Evolutionary conservation across 1,284 basidiomycete species (phyloP), one percentile per base, ranked within the genome.

Genomic region (Ceratobasidium theobromae): DNA sequence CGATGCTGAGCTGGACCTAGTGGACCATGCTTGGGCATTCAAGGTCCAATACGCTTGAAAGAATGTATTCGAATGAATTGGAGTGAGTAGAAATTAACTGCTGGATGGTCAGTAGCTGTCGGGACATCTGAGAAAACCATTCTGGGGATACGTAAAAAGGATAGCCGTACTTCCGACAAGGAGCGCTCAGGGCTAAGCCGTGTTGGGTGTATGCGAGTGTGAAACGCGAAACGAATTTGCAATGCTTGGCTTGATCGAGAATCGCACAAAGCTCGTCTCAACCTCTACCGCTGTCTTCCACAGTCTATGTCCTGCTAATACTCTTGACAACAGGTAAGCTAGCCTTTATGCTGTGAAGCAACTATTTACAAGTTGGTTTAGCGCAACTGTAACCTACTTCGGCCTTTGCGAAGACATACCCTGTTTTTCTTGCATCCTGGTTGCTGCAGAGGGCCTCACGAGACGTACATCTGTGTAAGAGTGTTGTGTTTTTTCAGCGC

Each of bases 1-100:
- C 4, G 72, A 75, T 12, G 67, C 68, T 23, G 71, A 72, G 45
- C 65, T 75, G 0, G 74, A 75, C 27, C 70, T 67, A 8, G 75
- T 80, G 12, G 69, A 75, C n/a, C 74, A 74, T 67, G 79, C 79
- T 1, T 82, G 81, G 80, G 79, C 77, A 4, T 81, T 82, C 72
- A 72, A 76, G 67, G 74, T 81, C 28, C 67, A 70, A 52, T 81
- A 80, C n/a, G n/a, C n/a, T n/a, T n/a, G n/a, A n/a, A n/a, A n/a
- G n/a, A n/a, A n/a, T n/a, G n/a, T n/a, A n/a, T n/a, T n/a, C n/a
- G n/a, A n/a, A n/a, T n/a, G 14, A 23, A 23, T 23, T 46, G 18
- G 18, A 46, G 43, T 46, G 43, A 46, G 6, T 46, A 9, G 43
- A 46, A 38, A 38, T 16, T 38, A 8, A 8, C 8, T 8, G 8